Base-by-base conservation (phyloP, 352 stramenopile species). In the Pythium coloratum region DNA sequence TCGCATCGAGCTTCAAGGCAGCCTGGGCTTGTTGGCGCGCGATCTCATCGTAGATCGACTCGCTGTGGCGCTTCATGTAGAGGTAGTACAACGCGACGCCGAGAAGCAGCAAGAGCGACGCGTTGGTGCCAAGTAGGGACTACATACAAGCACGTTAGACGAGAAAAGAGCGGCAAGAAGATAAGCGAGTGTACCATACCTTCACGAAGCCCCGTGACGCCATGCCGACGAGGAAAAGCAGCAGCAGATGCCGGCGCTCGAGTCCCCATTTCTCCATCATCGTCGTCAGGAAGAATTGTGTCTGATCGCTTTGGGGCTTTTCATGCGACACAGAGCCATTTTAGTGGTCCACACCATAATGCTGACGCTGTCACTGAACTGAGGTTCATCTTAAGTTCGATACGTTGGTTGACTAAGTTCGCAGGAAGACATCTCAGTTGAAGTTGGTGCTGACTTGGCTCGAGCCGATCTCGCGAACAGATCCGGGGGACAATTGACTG, bases 41-140 rank as follows among this genome's bases (percentile, higher is more conserved):
- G 61, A 90, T 90, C 53, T 91, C 82, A 32, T 92, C 81, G 70
- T 90, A 92, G 47, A 90, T 74, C 20, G 77, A 80, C 44, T 80
- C 75, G 50, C 82, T 83, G 18, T 78, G 76, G 42, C 77, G 68
- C 67, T 81, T 84, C n/a, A 68, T 78, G 61, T 77, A 75, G 71
- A 78, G 81, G 68, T 92, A 92, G 69, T 89, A 90, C 28, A 86
- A 63, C 26, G 71, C 81, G 47, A 92, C 76, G 20, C 70, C 77
- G 33, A 91, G 63, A 53, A 92, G 74, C 56, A 92, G 70, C 58
- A 87, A 54, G 55, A 92, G 75, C 47, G 81, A 89, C 63, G 84
- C 61, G 60, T 88, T 91, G 36, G 81, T 71, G 34, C 84, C 84
- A 7, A 90, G 80, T 12, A 80, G 49, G 13, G 81, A 85, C 84